A percentile compares a stretch with the other conserved stretches of the same genome.
phyloP scores from a whole-genome alignment of 495 filamentous ascomycete species.

The Penicillium tannophilum region DNA sequence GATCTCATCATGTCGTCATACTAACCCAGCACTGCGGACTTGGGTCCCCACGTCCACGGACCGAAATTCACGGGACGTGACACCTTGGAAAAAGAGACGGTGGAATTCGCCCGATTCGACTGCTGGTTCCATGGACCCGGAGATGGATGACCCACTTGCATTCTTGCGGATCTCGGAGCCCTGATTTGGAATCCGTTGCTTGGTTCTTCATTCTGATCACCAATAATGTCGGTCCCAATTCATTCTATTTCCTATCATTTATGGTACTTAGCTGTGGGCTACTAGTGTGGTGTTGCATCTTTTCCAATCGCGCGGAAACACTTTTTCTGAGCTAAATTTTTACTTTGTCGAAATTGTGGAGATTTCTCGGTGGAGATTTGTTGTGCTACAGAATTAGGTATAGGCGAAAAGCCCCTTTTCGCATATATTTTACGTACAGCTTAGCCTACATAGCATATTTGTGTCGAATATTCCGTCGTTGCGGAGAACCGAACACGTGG shows the following conservation, averaged over 20 bases:
- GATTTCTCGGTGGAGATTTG: background rate
- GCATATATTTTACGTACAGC: background rate
- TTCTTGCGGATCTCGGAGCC: background rate
- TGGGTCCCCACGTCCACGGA: conserved; percentile 24
- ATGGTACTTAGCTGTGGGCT: too few relatives aligned
- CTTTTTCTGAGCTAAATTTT: background rate
- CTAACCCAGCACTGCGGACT: conserved; percentile 21
- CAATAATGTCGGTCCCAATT: too few relatives aligned
- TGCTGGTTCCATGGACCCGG: conserved; percentile 15
- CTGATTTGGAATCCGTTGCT: background rate
- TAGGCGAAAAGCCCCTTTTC: background rate
- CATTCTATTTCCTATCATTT: too few relatives aligned
- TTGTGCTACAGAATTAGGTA: background rate
- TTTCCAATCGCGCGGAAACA: too few relatives aligned
- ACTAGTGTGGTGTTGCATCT: background rate
- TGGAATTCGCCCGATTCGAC: conserved; percentile 24
- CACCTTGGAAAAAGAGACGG: conserved; percentile 11
- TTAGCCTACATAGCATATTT: background rate
- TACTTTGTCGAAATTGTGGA: background rate
- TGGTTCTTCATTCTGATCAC: too few relatives aligned
- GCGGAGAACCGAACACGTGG: background rate
- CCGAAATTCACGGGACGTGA: conserved; percentile 14
- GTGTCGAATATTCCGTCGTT: too few relatives aligned
- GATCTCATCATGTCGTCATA: conserved; percentile 25
- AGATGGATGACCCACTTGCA: conserved; percentile 11